A percentile compares a stretch with the other conserved stretches of the same genome.
These are phyloP conservation scores for Entamoeba histolytica DNA, from an alignment of 208 protist genomes.

Conservation along the genomic window DNA sequence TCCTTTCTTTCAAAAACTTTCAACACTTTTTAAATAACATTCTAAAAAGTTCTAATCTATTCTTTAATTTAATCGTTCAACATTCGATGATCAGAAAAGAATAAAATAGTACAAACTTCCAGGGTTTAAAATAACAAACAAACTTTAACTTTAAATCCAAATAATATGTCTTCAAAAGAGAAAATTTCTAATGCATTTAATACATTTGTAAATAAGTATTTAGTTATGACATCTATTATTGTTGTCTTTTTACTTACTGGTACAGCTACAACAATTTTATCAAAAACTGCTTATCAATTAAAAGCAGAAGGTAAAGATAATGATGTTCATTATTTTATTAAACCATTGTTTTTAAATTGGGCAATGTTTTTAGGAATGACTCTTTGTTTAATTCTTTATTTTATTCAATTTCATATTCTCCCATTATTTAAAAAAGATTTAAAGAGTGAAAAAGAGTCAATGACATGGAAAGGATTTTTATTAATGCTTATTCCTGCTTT, in stretches of 20 bases:
- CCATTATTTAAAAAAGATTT: not conserved
- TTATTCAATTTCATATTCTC: not conserved
- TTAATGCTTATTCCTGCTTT: slow-evolving; percentile 9
- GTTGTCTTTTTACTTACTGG: not conserved
- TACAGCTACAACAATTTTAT: not conserved
- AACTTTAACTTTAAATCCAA: too few species aligned
- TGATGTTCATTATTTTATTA: not conserved
- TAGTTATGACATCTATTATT: not conserved
- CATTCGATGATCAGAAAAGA: too few species aligned
- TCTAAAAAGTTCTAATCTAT: too few species aligned
- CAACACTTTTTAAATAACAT: too few species aligned
- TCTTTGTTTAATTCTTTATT: slow-evolving; percentile 6
- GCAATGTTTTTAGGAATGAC: slow-evolving; percentile 22
- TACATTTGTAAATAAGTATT: not conserved
- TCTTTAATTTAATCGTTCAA: too few species aligned
- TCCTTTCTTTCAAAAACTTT: too few species aligned
- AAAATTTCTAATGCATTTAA: too few species aligned
- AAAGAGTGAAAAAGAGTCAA: not conserved
- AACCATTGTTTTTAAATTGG: slow-evolving; percentile 5
- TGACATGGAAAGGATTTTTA: not conserved
- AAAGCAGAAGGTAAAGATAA: not conserved
- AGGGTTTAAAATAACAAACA: too few species aligned
- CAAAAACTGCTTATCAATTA: not conserved
- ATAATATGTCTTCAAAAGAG: too few species aligned
- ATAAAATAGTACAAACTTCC: too few species aligned